phyloP scores from a whole-genome alignment of 495 filamentous ascomycete species.

The Aspergillus bridgeri region DNA sequence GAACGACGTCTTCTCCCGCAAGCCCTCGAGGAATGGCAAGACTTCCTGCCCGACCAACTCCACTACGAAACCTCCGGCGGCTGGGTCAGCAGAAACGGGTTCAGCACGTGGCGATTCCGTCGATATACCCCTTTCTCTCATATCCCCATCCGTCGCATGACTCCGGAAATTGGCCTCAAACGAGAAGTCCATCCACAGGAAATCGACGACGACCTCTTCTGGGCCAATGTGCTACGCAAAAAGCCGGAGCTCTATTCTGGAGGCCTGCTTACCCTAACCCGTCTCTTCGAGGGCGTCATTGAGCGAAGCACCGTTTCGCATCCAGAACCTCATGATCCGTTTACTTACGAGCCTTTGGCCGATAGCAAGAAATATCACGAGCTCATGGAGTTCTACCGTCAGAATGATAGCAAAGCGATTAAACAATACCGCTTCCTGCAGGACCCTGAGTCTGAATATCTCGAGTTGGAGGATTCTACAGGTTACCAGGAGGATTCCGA shows the following conservation, averaged over 20 bases:
- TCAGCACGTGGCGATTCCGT: constrained; percentile 6
- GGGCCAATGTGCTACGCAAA: constrained; percentile 2
- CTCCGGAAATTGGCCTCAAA: constrained; percentile 5
- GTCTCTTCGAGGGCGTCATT: constrained; percentile 14
- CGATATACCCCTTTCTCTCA: constrained; percentile 7
- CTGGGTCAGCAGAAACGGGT: constrained; percentile 20
- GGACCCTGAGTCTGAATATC: background rate
- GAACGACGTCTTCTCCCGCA: constrained; percentile 35
- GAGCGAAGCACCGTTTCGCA: background rate
- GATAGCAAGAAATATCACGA: background rate
- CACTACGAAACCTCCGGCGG: constrained; percentile 30
- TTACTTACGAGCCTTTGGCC: background rate
- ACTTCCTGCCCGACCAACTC: constrained; percentile 41
- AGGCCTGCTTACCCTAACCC: constrained; percentile 16
- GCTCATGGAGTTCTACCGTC: background rate
- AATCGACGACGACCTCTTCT: constrained; percentile 24
- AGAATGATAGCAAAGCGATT: background rate
- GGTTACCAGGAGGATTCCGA: too few relatives aligned
- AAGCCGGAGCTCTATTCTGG: constrained; percentile 16
- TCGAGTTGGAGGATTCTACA: too few relatives aligned
- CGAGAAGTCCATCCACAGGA: constrained; percentile 8
- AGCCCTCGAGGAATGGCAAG: constrained; percentile 46
- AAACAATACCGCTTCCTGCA: background rate
- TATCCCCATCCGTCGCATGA: constrained; percentile 19
- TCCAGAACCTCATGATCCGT: background rate